A percentile compares a stretch with the other conserved stretches of the same genome.
These are phyloP conservation scores for Pyricularia grisea DNA, from an alignment of 2,329 filamentous ascomycete species.

Conservation along the genomic window DNA sequence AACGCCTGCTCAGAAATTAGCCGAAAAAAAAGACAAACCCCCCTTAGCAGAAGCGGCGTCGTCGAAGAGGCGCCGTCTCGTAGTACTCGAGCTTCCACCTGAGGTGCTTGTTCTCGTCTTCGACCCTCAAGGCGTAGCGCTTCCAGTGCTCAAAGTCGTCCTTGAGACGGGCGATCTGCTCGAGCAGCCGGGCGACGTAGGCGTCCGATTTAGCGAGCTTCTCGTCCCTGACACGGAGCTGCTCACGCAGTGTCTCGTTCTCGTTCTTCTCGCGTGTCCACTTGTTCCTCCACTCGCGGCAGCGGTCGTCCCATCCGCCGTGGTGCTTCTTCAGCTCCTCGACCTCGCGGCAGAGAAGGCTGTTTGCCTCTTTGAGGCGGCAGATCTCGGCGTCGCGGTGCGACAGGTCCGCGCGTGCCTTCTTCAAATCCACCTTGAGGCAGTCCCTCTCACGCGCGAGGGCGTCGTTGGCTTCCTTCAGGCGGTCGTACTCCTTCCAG, in stretches of 20 bases:
- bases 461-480: not conserved
- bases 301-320: conserved; percentile 3
- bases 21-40: not conserved
- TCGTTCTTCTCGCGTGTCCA: not conserved
- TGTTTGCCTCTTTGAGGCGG: not conserved
- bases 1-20: not conserved
- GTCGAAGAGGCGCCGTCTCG: not conserved
- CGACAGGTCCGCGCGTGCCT: not conserved
- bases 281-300: not conserved
- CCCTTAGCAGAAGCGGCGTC: not conserved
- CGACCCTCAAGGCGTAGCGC: not conserved
- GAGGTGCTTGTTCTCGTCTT: conserved; percentile 1
- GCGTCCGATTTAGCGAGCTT: not conserved
- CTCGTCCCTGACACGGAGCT: not conserved
- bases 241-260: not conserved
- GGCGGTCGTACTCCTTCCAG: not conserved
- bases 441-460: not conserved
- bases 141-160: not conserved
- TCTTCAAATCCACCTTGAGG: not conserved
- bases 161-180: not conserved
- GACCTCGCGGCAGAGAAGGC: conserved; percentile 1
- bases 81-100: conserved; percentile 2
- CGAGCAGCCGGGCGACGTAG: not conserved
- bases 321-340: conserved; percentile 1
- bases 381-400: not conserved